These are phyloP conservation scores for Paramecium pentaurelia DNA, from an alignment of 73 alveolate genomes.

Conservation along the genomic window DNA sequence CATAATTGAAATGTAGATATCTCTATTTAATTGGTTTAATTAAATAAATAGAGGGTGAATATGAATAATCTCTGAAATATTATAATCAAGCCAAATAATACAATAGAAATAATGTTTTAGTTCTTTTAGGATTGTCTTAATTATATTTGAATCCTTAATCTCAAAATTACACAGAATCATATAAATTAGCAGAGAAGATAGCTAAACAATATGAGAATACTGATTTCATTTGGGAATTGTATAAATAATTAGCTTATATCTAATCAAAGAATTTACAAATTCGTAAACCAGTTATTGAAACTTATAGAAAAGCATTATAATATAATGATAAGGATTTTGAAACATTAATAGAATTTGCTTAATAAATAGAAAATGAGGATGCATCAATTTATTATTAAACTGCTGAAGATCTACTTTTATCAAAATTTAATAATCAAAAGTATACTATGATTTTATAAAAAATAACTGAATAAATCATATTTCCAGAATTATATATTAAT, in stretches of 20 bases:
- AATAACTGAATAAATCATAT: constrained; percentile 8
- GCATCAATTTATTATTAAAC: neutral
- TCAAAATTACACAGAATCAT: constrained; percentile 4
- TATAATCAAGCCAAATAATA: constrained; percentile 1
- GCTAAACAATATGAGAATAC: neutral
- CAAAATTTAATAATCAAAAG: neutral
- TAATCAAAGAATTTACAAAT: neutral
- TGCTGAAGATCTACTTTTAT: neutral
- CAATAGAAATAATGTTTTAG: constrained; percentile 31
- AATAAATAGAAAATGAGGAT: constrained; percentile 23
- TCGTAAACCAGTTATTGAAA: neutral
- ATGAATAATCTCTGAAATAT: neutral
- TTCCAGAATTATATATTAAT: constrained; percentile 42
- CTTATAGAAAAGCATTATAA: constrained; percentile 15
- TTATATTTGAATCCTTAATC: neutral
- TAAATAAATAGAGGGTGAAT: constrained; percentile 18
- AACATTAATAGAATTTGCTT: constrained; percentile 18
- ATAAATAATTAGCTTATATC: neutral
- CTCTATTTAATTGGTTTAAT: neutral
- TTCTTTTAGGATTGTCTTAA: neutral
- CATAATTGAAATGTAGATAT: neutral
- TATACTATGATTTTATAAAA: neutral
- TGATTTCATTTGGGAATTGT: neutral
- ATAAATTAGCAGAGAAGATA: neutral
- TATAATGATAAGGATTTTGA: constrained; percentile 7